Conservation (phyloP, 192 early-diverging fungal species). For the Backusella tuberculispora region DNA sequence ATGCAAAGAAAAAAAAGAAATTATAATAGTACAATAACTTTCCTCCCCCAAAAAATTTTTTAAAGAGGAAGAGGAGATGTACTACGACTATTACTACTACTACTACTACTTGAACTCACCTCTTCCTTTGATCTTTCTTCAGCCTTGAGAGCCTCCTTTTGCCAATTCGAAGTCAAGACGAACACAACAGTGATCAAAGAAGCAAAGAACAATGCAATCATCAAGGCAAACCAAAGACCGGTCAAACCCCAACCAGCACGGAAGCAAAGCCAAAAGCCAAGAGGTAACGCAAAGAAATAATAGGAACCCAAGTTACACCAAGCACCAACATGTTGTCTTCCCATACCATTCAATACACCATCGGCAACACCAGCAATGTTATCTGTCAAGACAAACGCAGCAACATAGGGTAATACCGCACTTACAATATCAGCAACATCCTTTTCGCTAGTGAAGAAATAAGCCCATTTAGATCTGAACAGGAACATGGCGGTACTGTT, state of each 20-base stretch:
- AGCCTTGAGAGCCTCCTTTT: constrained; percentile 26
- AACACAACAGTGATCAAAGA: constrained; percentile 38
- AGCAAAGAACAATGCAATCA: constrained; percentile 30
- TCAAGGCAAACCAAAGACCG: constrained; percentile 67
- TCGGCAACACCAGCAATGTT: constrained; percentile 65
- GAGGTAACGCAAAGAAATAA: constrained; percentile 69
- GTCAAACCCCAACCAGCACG: constrained; percentile 53
- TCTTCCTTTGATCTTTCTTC: constrained; percentile 19
- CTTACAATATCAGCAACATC: constrained; percentile 71
- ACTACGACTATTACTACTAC: background rate
- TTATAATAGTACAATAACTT: background rate
- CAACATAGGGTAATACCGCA: constrained; percentile 75
- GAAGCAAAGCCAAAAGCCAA: constrained; percentile 64
- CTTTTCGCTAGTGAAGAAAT: constrained; percentile 68
- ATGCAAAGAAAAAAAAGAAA: no score
- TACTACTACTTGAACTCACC: background rate
- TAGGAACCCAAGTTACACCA: constrained; percentile 59
- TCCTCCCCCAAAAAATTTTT: no score
- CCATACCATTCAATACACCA: constrained; percentile 76
- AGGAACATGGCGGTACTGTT: constrained; percentile 54
- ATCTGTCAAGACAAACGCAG: constrained; percentile 74
- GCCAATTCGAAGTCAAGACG: constrained; percentile 27
- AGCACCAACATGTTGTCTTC: constrained; percentile 71
- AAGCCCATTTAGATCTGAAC: constrained; percentile 63
- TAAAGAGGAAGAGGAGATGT: background rate